Evolutionary conservation across 495 filamentous ascomycete species (phyloP).

Genomic region (Aspergillus incahuasiensis): DNA sequence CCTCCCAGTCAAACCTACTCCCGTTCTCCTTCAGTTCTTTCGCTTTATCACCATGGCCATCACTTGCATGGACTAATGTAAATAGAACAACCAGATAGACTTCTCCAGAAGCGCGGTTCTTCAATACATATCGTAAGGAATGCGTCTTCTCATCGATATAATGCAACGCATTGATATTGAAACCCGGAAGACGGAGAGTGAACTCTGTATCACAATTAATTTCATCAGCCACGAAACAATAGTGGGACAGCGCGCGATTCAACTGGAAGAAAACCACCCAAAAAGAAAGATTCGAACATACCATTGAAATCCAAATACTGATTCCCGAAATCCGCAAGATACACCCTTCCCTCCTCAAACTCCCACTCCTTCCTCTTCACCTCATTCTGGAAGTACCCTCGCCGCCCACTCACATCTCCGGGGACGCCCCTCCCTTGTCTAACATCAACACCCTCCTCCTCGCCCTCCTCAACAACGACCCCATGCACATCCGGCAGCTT

Average conservation of each 20-base stretch:
- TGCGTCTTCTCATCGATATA: conserved; percentile 81
- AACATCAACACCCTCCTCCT: conserved; percentile 51
- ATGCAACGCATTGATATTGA: conserved; percentile 66
- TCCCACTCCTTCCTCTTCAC: conserved; percentile 43
- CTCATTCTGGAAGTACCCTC: conserved; percentile 59
- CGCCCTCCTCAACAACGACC: conserved; percentile 62
- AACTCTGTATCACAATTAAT: conserved; percentile 48
- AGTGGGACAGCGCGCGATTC: not conserved
- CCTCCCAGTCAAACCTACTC: conserved; percentile 27
- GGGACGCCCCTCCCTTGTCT: conserved; percentile 49
- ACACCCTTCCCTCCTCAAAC: conserved; percentile 58
- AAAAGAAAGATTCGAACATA: conserved; percentile 23
- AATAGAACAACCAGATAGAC: conserved; percentile 78
- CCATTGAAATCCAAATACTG: conserved; percentile 83
- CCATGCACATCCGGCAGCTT: conserved; percentile 24
- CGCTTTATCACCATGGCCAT: not conserved
- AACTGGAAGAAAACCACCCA: not conserved
- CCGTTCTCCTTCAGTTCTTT: conserved; percentile 11
- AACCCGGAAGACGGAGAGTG: conserved; percentile 74
- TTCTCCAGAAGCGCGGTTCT: conserved; percentile 62
- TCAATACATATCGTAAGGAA: conserved; percentile 80
- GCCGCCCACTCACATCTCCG: conserved; percentile 47
- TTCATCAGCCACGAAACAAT: not conserved
- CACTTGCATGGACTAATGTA: conserved; percentile 49
- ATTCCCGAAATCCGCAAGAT: conserved; percentile 83